Evolutionary conservation across 805 yeast species (phyloP), one percentile per base, ranked within the genome.

Genomic region (Barnettozyma populi): DNA sequence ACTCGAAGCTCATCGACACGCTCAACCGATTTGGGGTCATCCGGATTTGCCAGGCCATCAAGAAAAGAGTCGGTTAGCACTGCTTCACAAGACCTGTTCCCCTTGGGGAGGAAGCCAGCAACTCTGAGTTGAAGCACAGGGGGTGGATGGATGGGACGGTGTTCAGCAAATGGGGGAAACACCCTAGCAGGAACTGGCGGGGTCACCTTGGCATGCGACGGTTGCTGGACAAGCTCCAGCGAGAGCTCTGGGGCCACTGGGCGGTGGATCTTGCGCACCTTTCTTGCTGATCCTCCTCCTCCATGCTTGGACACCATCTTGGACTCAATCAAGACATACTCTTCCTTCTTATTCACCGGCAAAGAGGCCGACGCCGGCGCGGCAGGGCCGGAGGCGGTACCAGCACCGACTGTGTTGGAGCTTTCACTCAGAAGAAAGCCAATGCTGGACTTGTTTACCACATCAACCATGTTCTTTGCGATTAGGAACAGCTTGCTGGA

Each of bases 101-200:
- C 34, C 18, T 46, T 46, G 4, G 55, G 52, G 2, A 35, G 37
- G 29, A 50, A 49, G 10, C 40, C 57, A 2, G 52, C 50, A 7
- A 64, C 41, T 2, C 42, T 48, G 24, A 64, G 44, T 43, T 63
- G 64, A 14, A 64, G 48, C 1, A 64, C 61, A 1, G 68, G 68
- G 4, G 67, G 68, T 3, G 68, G 68, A 39, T 60, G 64, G 23
- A 64, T 63, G 3, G 67, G 68, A 10, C 68, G 51, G 46, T 64
- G 66, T 43, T 64, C 68, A 4, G 62, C 52, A 45, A 59, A 52
- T 1, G 65, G 62, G 7, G 63, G 59, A 48, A 54, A 56, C 3
- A 53, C 56, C 18, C 56, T 41, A 0, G 57, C 51, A 2, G 56
- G 45, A 2, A 57, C 46, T 4, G 57, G 45, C 1, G 64, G 60